Evolutionary conservation across 1,139 yeast species (phyloP).

Genomic region (Scheffersomyces parashehatae): DNA sequence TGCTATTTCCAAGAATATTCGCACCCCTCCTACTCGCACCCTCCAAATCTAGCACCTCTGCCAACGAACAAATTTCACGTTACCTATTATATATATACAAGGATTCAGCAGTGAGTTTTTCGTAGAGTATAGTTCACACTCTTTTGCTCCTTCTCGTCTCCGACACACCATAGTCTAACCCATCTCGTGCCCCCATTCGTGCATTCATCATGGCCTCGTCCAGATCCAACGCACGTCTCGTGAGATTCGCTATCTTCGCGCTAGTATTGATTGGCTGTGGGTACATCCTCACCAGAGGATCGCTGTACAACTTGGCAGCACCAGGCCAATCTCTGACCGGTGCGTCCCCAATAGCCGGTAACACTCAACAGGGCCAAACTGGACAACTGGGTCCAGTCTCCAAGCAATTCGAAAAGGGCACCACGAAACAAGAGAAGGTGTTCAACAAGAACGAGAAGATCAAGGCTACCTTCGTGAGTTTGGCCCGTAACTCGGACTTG

Average conservation of each 20-base stretch:
- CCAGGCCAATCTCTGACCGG: constrained; percentile 5
- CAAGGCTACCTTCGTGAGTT: constrained; percentile 48
- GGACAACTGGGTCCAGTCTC: background rate
- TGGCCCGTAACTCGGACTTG: constrained; percentile 46
- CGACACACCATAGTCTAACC: background rate
- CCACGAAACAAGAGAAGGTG: constrained; percentile 34
- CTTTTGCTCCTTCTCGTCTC: background rate
- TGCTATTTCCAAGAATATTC: too few species aligned
- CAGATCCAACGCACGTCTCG: constrained; percentile 62
- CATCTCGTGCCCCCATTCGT: background rate
- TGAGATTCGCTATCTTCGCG: constrained; percentile 63
- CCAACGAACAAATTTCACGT: too few species aligned
- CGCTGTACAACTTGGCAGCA: constrained; percentile 40
- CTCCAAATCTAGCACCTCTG: too few species aligned
- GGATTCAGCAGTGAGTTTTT: too few species aligned
- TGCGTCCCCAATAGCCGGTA: constrained; percentile 1
- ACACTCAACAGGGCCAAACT: constrained; percentile 1
- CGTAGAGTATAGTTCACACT: background rate
- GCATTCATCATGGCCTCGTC: constrained; percentile 30
- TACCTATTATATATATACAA: too few species aligned
- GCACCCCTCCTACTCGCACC: too few species aligned
- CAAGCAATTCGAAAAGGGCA: background rate
- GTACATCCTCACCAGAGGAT: constrained; percentile 60
- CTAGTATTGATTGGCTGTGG: constrained; percentile 58
- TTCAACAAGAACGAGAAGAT: constrained; percentile 21